A percentile compares a stretch with the other conserved stretches of the same genome.
phyloP scores from a whole-genome alignment of 768 basidiomycete genomes.

The Leccinum subtestaceum region DNA sequence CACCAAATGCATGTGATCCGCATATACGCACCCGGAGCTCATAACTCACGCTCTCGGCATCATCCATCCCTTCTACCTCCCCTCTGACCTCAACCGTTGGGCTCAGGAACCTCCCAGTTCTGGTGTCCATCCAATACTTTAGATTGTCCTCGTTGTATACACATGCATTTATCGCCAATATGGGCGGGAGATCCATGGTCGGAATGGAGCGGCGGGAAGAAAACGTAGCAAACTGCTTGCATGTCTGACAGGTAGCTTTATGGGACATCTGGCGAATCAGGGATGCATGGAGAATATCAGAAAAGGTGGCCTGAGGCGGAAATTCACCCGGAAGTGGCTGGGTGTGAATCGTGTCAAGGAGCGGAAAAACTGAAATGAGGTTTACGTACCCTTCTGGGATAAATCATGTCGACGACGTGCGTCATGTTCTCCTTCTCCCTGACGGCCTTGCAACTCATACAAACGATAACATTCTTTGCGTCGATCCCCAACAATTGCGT shows the following conservation, averaged over 20 bases:
- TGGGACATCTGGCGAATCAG: constrained; percentile 79
- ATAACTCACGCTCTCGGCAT: constrained; percentile 57
- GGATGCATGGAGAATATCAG: constrained; percentile 68
- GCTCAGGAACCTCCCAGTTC: constrained; percentile 48
- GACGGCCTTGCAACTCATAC: constrained; percentile 68
- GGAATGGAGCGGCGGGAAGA: constrained; percentile 65
- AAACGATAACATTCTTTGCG: constrained; percentile 71
- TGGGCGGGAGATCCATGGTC: constrained; percentile 68
- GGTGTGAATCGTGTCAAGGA: not conserved
- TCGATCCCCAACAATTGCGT: constrained; percentile 85
- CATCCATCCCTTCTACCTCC: constrained; percentile 57
- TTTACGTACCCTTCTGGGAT: constrained; percentile 72
- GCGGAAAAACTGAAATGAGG: not conserved
- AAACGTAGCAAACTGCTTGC: constrained; percentile 75
- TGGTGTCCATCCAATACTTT: constrained; percentile 69
- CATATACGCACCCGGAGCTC: constrained; percentile 62
- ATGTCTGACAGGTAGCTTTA: constrained; percentile 82
- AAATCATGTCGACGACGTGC: constrained; percentile 82
- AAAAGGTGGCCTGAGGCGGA: constrained; percentile 49
- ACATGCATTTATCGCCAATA: constrained; percentile 83
- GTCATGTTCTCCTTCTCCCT: constrained; percentile 75
- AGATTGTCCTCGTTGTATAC: constrained; percentile 74
- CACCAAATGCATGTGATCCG: not conserved
- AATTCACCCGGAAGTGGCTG: constrained; percentile 39
- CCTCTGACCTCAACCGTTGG: constrained; percentile 56